phyloP scores from a whole-genome alignment of 2,329 filamentous ascomycete species.

The Orbilia oligospora region DNA sequence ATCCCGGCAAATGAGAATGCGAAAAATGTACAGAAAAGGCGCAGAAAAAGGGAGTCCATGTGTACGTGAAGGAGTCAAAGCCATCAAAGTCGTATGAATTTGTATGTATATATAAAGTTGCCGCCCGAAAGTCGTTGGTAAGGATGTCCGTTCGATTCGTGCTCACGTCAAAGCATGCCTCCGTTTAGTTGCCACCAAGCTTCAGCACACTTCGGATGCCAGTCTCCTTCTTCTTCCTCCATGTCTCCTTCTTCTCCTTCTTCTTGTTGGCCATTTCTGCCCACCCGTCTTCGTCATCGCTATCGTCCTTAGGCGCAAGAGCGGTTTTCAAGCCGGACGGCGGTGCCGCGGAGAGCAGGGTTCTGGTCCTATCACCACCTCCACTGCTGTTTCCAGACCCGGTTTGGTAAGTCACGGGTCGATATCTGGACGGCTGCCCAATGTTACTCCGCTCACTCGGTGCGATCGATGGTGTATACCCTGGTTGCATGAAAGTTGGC shows the following conservation, averaged over 20 bases:
- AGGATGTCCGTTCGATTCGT: conserved; percentile 40
- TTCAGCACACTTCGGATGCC: conserved; percentile 60
- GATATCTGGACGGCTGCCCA: conserved; percentile 88
- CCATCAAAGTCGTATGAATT: conserved; percentile 59
- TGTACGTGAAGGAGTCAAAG: conserved; percentile 48
- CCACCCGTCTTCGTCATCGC: conserved; percentile 79
- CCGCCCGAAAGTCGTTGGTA: conserved; percentile 44
- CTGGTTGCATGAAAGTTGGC: conserved; percentile 65
- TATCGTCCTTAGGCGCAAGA: conserved; percentile 69
- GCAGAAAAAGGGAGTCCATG: conserved; percentile 34
- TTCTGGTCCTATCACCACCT: conserved; percentile 68
- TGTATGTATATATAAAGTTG: conserved; percentile 49
- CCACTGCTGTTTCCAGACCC: conserved; percentile 66
- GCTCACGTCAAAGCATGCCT: conserved; percentile 27
- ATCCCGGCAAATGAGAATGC: conserved; percentile 46
- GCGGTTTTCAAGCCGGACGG: conserved; percentile 64
- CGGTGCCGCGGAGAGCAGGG: conserved; percentile 67
- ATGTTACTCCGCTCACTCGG: conserved; percentile 96
- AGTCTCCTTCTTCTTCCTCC: conserved; percentile 74
- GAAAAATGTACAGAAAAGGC: conserved; percentile 60
- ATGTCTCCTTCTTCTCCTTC: conserved; percentile 77
- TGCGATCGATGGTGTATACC: conserved; percentile 90
- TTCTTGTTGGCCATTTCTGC: conserved; percentile 79
- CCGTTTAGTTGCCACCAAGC: conserved; percentile 48
- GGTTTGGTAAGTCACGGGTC: conserved; percentile 80